Conservation (phyloP, 2,329 filamentous ascomycete species). For the Arthrobotrys musiformis region DNA sequence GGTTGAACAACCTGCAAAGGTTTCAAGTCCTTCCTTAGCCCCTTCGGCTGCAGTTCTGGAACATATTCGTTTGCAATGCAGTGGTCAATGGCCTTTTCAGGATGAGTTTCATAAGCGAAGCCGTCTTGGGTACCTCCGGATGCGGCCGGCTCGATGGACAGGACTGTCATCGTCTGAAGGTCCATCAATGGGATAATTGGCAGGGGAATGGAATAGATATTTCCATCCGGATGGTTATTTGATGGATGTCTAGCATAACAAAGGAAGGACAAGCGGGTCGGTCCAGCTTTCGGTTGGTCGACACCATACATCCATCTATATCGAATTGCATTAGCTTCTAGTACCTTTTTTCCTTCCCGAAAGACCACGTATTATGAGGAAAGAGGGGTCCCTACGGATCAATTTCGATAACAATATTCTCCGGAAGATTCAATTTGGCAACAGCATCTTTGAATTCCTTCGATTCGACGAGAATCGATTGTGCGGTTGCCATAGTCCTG, state of each 20-base stretch:
- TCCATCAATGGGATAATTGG: conserved; percentile 72
- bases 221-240: conserved; percentile 68
- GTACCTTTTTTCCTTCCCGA: conserved; percentile 62
- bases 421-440: conserved; percentile 65
- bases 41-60: conserved; percentile 67
- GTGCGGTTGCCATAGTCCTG: conserved; percentile 58
- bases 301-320: conserved; percentile 74
- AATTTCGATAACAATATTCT: conserved; percentile 65
- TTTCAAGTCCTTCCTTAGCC: conserved; percentile 69
- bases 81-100: conserved; percentile 66
- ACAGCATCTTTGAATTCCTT: conserved; percentile 66
- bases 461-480: conserved; percentile 62
- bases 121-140: conserved; percentile 67
- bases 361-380: conserved; percentile 67
- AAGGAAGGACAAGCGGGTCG: conserved; percentile 67
- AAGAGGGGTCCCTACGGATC: conserved; percentile 68
- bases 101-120: conserved; percentile 63
- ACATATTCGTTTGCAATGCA: conserved; percentile 65
- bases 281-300: conserved; percentile 62
- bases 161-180: conserved; percentile 67
- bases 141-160: conserved; percentile 71
- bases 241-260: conserved; percentile 64
- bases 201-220: conserved; percentile 73
- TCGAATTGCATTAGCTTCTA: conserved; percentile 69
- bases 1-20: conserved; percentile 78